Conservation (phyloP, 352 stramenopile genomes). For the Phytophthora fragariaefolia region DNA sequence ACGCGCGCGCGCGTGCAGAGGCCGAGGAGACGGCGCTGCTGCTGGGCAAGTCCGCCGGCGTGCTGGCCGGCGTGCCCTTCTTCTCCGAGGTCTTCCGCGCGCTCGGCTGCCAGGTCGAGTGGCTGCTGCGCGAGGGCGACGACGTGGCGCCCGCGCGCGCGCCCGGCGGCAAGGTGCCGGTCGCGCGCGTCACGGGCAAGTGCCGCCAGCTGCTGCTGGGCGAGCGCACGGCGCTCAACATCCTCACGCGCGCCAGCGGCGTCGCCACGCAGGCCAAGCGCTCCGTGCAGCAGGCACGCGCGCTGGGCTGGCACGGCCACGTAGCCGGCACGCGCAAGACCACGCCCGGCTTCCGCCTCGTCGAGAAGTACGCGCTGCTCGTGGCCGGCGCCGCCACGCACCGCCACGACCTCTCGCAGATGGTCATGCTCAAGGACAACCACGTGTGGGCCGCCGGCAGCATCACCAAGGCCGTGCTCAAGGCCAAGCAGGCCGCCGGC, state of each 20-base stretch:
- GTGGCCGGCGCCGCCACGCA: conserved; percentile 95
- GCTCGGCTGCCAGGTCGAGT: conserved; percentile 93
- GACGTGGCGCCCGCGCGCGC: conserved; percentile 51
- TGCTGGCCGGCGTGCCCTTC: conserved; percentile 96
- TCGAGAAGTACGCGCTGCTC: conserved; percentile 99
- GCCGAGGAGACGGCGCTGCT: conserved; percentile 83
- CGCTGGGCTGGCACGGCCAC: conserved; percentile 91
- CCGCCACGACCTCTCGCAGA: conserved; percentile 97
- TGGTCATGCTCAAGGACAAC: conserved; percentile 99
- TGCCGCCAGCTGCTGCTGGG: conserved; percentile 95
- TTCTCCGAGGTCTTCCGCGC: conserved; percentile 94
- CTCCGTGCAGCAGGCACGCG: conserved; percentile 71
- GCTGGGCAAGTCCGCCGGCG: conserved; percentile 94
- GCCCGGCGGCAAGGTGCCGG: conserved; percentile 81
- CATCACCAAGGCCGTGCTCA: conserved; percentile 95
- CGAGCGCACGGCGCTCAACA: conserved; percentile 98
- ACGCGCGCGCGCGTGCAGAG: conserved; percentile 40
- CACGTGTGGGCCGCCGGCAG: conserved; percentile 96
- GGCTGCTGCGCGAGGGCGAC: conserved; percentile 83
- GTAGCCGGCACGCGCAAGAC: conserved; percentile 98
- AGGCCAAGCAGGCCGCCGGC: conserved; percentile 91
- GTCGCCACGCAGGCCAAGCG: conserved; percentile 91
- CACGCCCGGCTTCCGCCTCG: conserved; percentile 97
- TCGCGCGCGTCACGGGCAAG: conserved; percentile 95
- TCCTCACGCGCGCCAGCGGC: conserved; percentile 95